Base-by-base conservation (phyloP, 2,329 filamentous ascomycete species). In the Talaromyces sp. region DNA sequence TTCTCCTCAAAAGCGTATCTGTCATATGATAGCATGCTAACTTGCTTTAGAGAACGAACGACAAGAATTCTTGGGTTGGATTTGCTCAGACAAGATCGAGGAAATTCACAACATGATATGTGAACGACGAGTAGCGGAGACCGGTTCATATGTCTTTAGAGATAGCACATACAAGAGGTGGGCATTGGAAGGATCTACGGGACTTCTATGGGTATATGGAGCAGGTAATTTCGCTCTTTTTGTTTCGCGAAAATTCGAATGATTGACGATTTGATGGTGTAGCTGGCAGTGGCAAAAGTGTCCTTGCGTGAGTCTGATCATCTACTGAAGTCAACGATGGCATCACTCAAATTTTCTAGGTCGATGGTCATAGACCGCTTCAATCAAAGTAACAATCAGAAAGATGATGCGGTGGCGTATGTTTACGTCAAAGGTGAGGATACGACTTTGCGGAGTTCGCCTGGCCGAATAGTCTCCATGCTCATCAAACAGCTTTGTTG, bases 281-380 rank as follows among this genome's bases (percentile, higher is more conserved):
- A 64, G 63, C 63, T 60, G 63, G 63, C 35, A 64, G 39, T 11
- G 63, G 63, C 6, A 64, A 64, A 42, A 64, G 63, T 40, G 39
- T 64, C 31, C 25, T 64, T 16, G 56, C 60, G 63, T 64, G 58
- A 59, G 63, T 59, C 1, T 37, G 9, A 39, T n/a, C 11, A 16
- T 23, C 23, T n/a, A 4, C 12, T 0, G 6, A 40, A 28, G 16
- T 1, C n/a, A 14, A 23, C 0, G 16, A 23, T 7, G 14, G 3
- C 18, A 18, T 35, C 7, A 40, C 28, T 54, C 18, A 54, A 48
- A 8, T 8, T 1, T 9, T 33, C 46, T 25, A 63, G 63, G n/a
- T 64, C 63, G 14, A 59, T 63, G 23, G n/a, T 64, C 2, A 63
- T 64, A 3, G 63, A 64, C 11, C 54, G 56, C 42, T 59, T 63